Conservation (phyloP, 805 yeast genomes). For the Saturnispora ahearnii region DNA sequence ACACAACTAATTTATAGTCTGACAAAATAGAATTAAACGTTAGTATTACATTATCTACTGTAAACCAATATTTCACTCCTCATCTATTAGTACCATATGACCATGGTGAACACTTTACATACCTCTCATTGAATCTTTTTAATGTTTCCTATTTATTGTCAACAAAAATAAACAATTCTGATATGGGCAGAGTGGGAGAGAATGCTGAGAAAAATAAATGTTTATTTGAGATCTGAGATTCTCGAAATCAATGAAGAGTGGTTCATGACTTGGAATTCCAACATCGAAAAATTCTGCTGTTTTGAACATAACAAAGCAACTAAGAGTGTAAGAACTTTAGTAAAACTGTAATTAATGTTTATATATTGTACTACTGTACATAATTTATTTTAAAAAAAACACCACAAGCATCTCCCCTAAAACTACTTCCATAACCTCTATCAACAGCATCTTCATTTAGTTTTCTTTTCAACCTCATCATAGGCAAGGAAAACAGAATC, state of each 20-base stretch:
- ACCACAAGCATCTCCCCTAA: background rate
- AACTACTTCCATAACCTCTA: background rate
- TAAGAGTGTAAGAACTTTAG: too few relatives aligned
- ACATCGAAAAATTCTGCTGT: background rate
- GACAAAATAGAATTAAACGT: background rate
- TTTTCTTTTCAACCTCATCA: slow-evolving; percentile 1
- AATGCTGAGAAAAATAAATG: background rate
- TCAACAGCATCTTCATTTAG: slow-evolving; percentile 5
- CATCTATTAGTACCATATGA: background rate
- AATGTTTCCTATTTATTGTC: background rate
- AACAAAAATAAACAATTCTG: background rate
- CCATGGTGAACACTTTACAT: background rate
- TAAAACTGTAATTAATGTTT: background rate
- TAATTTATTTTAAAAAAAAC: background rate
- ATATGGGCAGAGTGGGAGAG: background rate
- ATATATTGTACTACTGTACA: background rate
- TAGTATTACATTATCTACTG: slow-evolving; percentile 1
- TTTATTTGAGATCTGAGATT: background rate
- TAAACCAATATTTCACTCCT: background rate
- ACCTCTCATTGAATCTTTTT: slow-evolving; percentile 7
- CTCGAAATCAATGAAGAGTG: background rate
- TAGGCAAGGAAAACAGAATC: slow-evolving; percentile 8
- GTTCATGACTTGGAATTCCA: too few relatives aligned
- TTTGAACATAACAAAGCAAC: background rate
- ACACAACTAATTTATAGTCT: slow-evolving; percentile 84